These are phyloP conservation scores for Stromatinia cepivora DNA, from an alignment of 2,329 filamentous ascomycete species.

Conservation along the genomic window DNA sequence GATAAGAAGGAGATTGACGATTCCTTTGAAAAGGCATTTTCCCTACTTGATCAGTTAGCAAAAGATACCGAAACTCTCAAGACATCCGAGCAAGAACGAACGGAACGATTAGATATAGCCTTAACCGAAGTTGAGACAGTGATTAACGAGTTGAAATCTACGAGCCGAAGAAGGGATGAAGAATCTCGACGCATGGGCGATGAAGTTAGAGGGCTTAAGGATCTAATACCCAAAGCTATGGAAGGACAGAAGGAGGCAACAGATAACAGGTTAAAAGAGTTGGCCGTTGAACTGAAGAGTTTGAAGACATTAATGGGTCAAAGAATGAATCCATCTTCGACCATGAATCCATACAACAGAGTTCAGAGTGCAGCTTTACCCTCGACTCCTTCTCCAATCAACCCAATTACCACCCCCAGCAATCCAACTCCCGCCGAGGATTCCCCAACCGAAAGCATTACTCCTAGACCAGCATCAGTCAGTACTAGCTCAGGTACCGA, in stretches of 20 bases:
- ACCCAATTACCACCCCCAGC: constrained; percentile 21
- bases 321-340: constrained; percentile 51
- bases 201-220: constrained; percentile 79
- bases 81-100: constrained; percentile 78
- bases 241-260: constrained; percentile 83
- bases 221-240: constrained; percentile 84
- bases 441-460: constrained; percentile 29
- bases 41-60: constrained; percentile 85
- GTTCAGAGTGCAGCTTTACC: constrained; percentile 26
- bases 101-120: constrained; percentile 77
- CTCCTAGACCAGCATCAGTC: constrained; percentile 39
- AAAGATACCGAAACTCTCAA: constrained; percentile 90
- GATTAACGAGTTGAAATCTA: constrained; percentile 76
- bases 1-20: constrained; percentile 93
- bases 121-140: constrained; percentile 83
- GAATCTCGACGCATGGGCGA: constrained; percentile 84
- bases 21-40: constrained; percentile 88
- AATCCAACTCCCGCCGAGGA: constrained; percentile 27
- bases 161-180: constrained; percentile 79
- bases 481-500: constrained; percentile 41
- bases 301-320: constrained; percentile 81
- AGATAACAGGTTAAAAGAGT: constrained; percentile 78
- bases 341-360: constrained; percentile 36
- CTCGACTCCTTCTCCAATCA: constrained; percentile 20
- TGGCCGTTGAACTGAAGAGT: constrained; percentile 85